Evolutionary conservation across 1,139 yeast genomes (phyloP), one percentile per base, ranked within the genome.

Genomic region (Groenewaldozyma auringiensis): DNA sequence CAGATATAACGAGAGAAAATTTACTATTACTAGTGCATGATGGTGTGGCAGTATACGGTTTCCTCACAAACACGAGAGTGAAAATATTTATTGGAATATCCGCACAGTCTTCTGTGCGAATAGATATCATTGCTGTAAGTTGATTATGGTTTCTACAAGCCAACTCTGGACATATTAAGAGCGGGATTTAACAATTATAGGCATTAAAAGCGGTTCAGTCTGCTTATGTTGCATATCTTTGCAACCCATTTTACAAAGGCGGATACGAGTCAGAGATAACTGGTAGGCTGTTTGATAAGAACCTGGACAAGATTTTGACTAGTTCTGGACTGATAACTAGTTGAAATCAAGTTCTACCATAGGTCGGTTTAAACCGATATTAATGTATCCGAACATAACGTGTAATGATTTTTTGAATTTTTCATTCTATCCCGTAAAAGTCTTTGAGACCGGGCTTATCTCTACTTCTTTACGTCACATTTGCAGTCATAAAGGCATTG

Each of bases 31-130:
- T 67, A 21, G 69, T 68, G 1, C 72, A 68, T 45, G 70, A 68
- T 34, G 71, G 69, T 4, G 57, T 68, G 8, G 71, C 71, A 0
- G 69, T 69, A 2, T 69, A 69, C 46, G 72, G 72, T 2, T 52
- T 61, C 44, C 54, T 67, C 37, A 56, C 69, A 2, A 69, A 68
- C 48, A 69, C 74, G 9, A 61, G 62, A 21, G 62, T 66, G 31
- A 69, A 67, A 50, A 54, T 67, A 14, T 53, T 69, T 2, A 53
- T 69, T n/a, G 72, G 72, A 9, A 50, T 60, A 3, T 61, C 61
- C 39, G 63, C 68, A 13, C 60, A 56, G 35, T 60, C 55, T 13
- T 62, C 57, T 21, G 53, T 52, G 20, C 50, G 59, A 22, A 50
- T 51, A 21, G 63, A 63, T 36, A 45, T 65, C 14, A 53, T 55